phyloP scores from a whole-genome alignment of 1,139 yeast genomes.

The Pichia terricola region DNA sequence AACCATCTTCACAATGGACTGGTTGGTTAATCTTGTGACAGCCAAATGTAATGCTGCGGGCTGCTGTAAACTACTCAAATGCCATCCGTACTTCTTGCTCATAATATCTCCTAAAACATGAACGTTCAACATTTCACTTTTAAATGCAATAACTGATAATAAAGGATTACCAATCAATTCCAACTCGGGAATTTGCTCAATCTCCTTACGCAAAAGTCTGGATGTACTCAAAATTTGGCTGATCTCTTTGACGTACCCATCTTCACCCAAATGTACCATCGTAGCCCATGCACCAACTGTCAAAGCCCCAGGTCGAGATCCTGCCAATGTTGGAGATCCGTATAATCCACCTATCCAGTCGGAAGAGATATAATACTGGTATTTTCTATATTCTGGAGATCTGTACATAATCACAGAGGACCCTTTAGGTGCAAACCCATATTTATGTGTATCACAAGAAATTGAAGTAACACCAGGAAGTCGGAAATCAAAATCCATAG shows the following conservation, averaged over 20 bases:
- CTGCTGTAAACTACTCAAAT: slow-evolving; percentile 71
- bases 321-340: slow-evolving; percentile 94
- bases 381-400: slow-evolving; percentile 48
- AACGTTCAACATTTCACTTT: slow-evolving; percentile 47
- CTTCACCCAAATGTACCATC: slow-evolving; percentile 64
- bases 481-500: slow-evolving; percentile 76
- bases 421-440: slow-evolving; percentile 97
- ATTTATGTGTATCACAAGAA: slow-evolving; percentile 95
- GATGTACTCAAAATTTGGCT: slow-evolving; percentile 59
- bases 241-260: slow-evolving; percentile 66
- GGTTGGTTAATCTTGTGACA: slow-evolving; percentile 60
- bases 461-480: slow-evolving; percentile 94
- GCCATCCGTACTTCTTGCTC: slow-evolving; percentile 67
- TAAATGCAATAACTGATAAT: slow-evolving; percentile 73
- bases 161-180: slow-evolving; percentile 77
- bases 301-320: slow-evolving; percentile 93
- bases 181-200: slow-evolving; percentile 44
- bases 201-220: slow-evolving; percentile 42
- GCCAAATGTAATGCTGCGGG: slow-evolving; percentile 93
- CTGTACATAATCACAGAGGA: slow-evolving; percentile 90
- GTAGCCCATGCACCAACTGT: slow-evolving; percentile 99
- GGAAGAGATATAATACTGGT: slow-evolving; percentile 75
- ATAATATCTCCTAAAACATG: slow-evolving; percentile 70
- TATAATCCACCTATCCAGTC: slow-evolving; percentile 95
- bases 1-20: slow-evolving; percentile 54